Percentiles rank a stretch among this genome's conserved stretches.
These are phyloP conservation scores for Nemania sp. DNA, from an alignment of 2,329 filamentous ascomycete species.

Conservation along the genomic window DNA sequence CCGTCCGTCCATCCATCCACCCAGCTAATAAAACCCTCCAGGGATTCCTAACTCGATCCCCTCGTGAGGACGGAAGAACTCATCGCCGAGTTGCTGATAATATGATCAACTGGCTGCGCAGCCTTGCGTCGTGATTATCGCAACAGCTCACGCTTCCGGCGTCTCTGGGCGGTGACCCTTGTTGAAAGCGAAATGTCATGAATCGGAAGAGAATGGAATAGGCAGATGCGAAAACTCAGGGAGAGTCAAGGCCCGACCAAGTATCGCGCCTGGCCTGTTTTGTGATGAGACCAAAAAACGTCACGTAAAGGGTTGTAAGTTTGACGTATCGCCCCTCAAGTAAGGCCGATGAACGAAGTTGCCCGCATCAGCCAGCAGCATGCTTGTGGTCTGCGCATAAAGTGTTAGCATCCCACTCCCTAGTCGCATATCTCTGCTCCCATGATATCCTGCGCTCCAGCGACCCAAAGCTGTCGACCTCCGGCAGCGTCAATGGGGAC, in stretches of 20 bases:
- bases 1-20: background rate
- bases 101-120: background rate
- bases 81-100: background rate
- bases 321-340: background rate
- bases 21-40: background rate
- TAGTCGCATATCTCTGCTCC: background rate
- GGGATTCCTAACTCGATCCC: background rate
- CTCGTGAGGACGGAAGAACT: background rate
- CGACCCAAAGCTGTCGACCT: background rate
- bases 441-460: too few species aligned
- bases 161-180: too few species aligned
- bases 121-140: background rate
- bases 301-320: background rate
- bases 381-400: too few species aligned
- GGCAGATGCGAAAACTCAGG: background rate
- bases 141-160: too few species aligned
- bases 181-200: background rate
- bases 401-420: background rate
- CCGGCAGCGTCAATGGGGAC: background rate
- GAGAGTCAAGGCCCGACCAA: background rate
- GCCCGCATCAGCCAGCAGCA: background rate
- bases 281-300: constrained; percentile 1
- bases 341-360: constrained; percentile 14
- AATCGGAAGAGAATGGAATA: background rate
- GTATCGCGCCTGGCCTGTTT: background rate